phyloP scores from a whole-genome alignment of 1,139 yeast genomes.

The Hyphopichia buzzinii region DNA sequence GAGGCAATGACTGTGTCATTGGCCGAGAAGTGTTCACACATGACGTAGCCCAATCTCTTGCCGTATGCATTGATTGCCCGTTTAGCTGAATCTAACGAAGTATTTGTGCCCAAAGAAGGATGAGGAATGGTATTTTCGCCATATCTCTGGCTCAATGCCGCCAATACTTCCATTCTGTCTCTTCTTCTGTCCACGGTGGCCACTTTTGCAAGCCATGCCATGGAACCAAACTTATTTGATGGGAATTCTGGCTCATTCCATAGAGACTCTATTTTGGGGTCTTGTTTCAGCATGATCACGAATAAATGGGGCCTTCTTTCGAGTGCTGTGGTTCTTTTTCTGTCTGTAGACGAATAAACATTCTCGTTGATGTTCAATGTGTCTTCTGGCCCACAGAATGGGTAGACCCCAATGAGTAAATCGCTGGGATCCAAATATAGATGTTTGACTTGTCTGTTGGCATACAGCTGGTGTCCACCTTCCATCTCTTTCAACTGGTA shows the following conservation, averaged over 20 bases:
- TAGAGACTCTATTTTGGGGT: slow-evolving; percentile 15
- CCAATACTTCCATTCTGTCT: background rate
- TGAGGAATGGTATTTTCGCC: background rate
- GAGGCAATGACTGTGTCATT: background rate
- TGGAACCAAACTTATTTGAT: background rate
- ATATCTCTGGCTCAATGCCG: background rate
- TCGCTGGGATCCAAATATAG: background rate
- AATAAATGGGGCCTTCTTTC: slow-evolving; percentile 11
- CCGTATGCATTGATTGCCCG: background rate
- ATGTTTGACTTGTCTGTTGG: background rate
- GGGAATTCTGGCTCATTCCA: no score
- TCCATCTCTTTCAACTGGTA: background rate
- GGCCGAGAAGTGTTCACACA: background rate
- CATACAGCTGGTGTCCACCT: background rate
- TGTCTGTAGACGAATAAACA: background rate
- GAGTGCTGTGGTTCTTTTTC: slow-evolving; percentile 4
- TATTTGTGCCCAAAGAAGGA: background rate
- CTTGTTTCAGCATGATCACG: slow-evolving; percentile 15
- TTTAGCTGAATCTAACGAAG: background rate
- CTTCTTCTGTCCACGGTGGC: background rate
- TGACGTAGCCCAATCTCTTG: background rate
- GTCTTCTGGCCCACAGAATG: slow-evolving; percentile 6
- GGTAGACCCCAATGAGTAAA: slow-evolving; percentile 9
- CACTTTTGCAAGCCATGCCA: background rate
- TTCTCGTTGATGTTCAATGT: slow-evolving; percentile 11